A percentile compares a stretch with the other conserved stretches of the same genome.
phyloP scores from a whole-genome alignment of 2,329 filamentous ascomycete species.

The Thelonectria discophora region DNA sequence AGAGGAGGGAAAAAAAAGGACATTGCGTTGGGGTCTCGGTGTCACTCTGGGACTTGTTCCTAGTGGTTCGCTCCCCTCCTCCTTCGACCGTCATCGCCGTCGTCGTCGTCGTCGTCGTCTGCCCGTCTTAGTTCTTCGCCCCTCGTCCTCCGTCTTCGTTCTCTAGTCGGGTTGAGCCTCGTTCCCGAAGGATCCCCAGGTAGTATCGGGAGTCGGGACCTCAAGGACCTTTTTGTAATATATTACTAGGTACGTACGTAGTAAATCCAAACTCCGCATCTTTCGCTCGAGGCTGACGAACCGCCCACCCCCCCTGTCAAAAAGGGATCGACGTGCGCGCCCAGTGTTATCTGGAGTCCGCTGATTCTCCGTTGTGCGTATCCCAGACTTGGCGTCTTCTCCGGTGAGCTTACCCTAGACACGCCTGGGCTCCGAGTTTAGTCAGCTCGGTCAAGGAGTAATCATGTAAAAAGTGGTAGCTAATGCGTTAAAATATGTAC shows the following conservation, averaged over 20 bases:
- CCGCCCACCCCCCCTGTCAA: background rate
- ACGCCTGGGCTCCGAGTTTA: no score
- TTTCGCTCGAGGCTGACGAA: background rate
- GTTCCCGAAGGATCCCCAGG: background rate
- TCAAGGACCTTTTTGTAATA: background rate
- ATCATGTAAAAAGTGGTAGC: no score
- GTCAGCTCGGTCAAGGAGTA: no score
- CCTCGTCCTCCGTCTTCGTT: no score
- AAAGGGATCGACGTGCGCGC: background rate
- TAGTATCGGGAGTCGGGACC: background rate
- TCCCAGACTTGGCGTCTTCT: background rate
- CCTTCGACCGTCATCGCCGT: background rate
- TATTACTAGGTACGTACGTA: no score
- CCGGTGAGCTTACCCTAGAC: background rate
- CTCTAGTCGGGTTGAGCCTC: no score
- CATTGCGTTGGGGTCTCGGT: background rate
- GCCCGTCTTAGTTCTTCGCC: no score
- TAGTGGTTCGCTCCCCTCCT: background rate
- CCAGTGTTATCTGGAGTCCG: background rate
- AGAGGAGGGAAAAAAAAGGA: background rate
- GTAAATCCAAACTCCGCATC: background rate
- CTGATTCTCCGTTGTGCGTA: background rate
- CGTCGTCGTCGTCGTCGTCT: background rate
- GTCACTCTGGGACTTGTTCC: conserved; percentile 7
- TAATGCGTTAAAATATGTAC: no score